Evolutionary conservation across 495 filamentous ascomycete species (phyloP).

Genomic region (Cenococcum geophilum): DNA sequence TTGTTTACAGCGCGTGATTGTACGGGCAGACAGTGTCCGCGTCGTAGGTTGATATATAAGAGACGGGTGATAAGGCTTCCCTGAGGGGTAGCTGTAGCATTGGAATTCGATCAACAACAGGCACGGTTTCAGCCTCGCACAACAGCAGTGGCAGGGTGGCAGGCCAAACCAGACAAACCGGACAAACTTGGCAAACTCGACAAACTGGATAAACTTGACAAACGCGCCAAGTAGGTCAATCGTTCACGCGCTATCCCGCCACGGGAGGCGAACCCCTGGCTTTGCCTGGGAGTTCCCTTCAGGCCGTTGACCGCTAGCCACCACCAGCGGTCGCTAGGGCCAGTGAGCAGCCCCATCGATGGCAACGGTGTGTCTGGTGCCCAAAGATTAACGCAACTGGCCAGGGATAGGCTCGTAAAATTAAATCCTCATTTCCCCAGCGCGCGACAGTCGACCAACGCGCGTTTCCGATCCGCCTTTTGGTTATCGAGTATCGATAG

Average conservation of each 20-base stretch:
- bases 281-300: not conserved
- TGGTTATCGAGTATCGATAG: slow-evolving; percentile 29
- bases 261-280: too few relatives aligned
- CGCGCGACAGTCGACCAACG: slow-evolving; percentile 5
- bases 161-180: too few relatives aligned
- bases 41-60: slow-evolving; percentile 6
- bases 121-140: too few relatives aligned
- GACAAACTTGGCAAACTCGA: too few relatives aligned
- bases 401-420: slow-evolving; percentile 17
- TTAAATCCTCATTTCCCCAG: slow-evolving; percentile 20
- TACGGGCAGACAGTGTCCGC: not conserved
- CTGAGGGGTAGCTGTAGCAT: not conserved
- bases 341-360: not conserved
- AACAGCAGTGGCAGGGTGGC: too few relatives aligned
- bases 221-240: too few relatives aligned
- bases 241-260: too few relatives aligned
- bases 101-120: not conserved
- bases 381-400: slow-evolving; percentile 23
- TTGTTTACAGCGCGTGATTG: slow-evolving; percentile 2
- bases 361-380: slow-evolving; percentile 5
- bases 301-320: not conserved
- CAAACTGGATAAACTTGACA: too few relatives aligned
- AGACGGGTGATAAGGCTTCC: not conserved
- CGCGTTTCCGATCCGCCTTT: slow-evolving; percentile 17
- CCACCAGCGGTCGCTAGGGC: not conserved